Conservation (phyloP, 2,329 filamentous ascomycete genomes). For the Trichoderma semiorbis region DNA sequence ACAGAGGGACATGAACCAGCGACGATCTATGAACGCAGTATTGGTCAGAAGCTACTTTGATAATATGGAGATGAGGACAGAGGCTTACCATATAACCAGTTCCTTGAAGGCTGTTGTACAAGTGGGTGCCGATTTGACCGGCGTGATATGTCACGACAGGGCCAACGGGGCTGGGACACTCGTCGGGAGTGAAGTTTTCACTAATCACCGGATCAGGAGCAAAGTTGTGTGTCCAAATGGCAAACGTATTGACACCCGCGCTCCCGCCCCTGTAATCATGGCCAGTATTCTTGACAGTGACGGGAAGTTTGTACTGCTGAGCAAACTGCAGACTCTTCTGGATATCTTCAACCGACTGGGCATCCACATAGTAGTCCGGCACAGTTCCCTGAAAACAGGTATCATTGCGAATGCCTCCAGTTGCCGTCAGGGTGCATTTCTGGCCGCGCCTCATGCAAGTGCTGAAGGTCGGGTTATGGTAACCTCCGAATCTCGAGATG, state of each 20-base stretch:
- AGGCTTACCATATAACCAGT: neutral
- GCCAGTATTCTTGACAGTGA: conserved; percentile 17
- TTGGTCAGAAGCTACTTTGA: neutral
- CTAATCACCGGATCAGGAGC: neutral
- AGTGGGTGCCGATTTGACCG: neutral
- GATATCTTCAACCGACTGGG: neutral
- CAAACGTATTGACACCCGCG: conserved; percentile 8
- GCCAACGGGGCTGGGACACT: neutral
- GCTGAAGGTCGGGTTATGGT: conserved; percentile 16
- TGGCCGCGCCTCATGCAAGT: conserved; percentile 13
- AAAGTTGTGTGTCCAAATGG: conserved; percentile 17
- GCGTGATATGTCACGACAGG: neutral
- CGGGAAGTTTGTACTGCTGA: conserved; percentile 5
- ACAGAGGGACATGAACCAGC: conserved; percentile 22
- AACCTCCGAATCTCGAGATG: conserved; percentile 7
- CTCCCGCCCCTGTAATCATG: conserved; percentile 18
- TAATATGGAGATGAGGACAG: neutral
- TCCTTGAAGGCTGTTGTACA: neutral
- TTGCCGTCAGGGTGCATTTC: conserved; percentile 2
- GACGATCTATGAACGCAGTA: neutral
- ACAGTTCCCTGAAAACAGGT: neutral
- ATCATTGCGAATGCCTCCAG: neutral
- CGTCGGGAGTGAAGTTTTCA: conserved; percentile 1
- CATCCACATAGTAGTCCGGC: neutral
- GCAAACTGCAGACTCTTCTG: conserved; percentile 10